Percentiles rank a stretch among this genome's conserved stretches.
Evolutionary conservation across 2,329 filamentous ascomycete genomes (phyloP).

Genomic region (Didymosphaeria variabile): DNA sequence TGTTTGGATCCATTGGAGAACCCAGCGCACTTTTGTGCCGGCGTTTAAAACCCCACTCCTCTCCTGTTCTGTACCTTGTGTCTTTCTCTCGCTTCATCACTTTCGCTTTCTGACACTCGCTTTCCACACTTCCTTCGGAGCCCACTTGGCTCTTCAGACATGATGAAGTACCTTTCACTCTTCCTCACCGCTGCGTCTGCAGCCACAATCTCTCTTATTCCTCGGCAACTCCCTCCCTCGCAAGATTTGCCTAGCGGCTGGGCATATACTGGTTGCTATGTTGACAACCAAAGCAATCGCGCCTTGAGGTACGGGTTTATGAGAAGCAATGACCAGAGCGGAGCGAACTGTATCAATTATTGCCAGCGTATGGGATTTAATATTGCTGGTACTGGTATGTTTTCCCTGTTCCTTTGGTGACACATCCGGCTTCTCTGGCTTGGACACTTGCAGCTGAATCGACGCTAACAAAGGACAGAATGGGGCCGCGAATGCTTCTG

Average conservation of each 20-base stretch:
- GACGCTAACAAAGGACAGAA: slow-evolving; percentile 9
- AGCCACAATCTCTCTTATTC: neutral
- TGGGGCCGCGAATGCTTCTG: slow-evolving; percentile 11
- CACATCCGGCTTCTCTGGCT: neutral
- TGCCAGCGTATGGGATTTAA: neutral
- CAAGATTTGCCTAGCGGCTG: neutral
- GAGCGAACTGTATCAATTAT: neutral
- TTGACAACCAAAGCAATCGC: neutral
- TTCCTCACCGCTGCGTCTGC: neutral
- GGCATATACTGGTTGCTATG: neutral
- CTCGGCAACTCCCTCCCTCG: neutral
- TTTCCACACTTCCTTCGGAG: too few species aligned
- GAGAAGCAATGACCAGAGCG: neutral
- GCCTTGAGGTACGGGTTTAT: neutral
- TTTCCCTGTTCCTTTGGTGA: neutral
- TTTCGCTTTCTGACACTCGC: neutral
- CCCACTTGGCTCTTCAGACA: neutral
- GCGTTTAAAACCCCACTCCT: neutral
- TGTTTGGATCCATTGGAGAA: neutral
- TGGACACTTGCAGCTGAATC: neutral
- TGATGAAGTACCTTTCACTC: neutral
- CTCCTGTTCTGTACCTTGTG: neutral
- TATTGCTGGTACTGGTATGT: neutral
- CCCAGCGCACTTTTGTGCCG: too few species aligned
- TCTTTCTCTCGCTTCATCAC: neutral